Conservation (phyloP, 2,329 filamentous ascomycete species). For the Cytospora piceae region DNA sequence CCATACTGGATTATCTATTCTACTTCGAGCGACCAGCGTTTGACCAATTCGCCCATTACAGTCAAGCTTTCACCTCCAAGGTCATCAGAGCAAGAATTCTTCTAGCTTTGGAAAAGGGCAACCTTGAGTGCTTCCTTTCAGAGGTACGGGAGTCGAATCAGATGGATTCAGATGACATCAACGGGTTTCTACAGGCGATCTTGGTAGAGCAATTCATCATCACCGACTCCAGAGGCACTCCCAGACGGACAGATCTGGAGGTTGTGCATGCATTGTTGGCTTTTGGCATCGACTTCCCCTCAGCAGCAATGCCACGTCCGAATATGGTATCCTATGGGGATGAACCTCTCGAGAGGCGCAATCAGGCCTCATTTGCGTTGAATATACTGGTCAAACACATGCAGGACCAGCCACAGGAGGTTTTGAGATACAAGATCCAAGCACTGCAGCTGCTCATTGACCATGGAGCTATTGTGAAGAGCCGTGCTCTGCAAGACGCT, state of each 20-base stretch:
- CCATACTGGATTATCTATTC: conserved; percentile 1
- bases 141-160: neutral
- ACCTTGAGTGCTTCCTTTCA: neutral
- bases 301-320: neutral
- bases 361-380: neutral
- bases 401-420: neutral
- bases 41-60: neutral
- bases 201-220: conserved; percentile 1
- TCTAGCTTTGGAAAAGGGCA: neutral
- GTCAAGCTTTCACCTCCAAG: fast-evolving
- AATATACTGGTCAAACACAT: neutral
- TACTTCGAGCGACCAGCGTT: neutral
- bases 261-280: neutral
- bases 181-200: neutral
- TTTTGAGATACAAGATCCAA: neutral
- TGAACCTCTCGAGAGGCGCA: neutral
- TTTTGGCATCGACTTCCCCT: neutral
- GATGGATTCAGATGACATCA: neutral
- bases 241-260: neutral
- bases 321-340: too few species aligned
- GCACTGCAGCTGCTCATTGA: conserved; percentile 1
- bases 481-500: neutral
- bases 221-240: too few species aligned
- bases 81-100: neutral
- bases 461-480: neutral